phyloP scores from a whole-genome alignment of 208 protist genomes.

The Leishmania tarentolae region DNA sequence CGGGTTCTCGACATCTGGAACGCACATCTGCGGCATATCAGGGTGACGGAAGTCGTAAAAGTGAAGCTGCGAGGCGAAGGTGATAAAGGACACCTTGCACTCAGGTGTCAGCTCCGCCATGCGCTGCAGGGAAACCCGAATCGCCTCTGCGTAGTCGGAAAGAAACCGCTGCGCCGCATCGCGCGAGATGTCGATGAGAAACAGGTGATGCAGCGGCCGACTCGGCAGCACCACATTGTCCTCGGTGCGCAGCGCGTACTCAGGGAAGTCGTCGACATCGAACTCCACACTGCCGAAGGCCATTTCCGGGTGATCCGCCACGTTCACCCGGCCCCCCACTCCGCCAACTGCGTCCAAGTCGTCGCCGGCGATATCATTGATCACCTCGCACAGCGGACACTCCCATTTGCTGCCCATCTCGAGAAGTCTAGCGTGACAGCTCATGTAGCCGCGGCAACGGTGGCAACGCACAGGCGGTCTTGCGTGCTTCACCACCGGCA shows the following conservation, averaged over 20 bases:
- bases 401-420: slow-evolving; percentile 88
- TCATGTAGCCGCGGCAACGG: slow-evolving; percentile 94
- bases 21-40: slow-evolving; percentile 75
- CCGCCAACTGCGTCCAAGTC: slow-evolving; percentile 91
- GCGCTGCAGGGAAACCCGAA: slow-evolving; percentile 59
- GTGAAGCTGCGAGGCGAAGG: slow-evolving; percentile 85
- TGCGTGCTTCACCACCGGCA: slow-evolving; percentile 62
- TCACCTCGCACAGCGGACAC: slow-evolving; percentile 90
- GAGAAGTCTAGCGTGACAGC: slow-evolving; percentile 80
- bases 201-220: slow-evolving; percentile 84
- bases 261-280: slow-evolving; percentile 78
- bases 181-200: slow-evolving; percentile 82
- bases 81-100: slow-evolving; percentile 88
- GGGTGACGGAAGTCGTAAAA: slow-evolving; percentile 90
- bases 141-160: slow-evolving; percentile 68
- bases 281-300: slow-evolving; percentile 83
- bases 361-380: slow-evolving; percentile 66
- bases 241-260: slow-evolving; percentile 72
- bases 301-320: slow-evolving; percentile 65
- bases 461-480: slow-evolving; percentile 90
- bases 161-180: slow-evolving; percentile 66
- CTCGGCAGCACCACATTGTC: slow-evolving; percentile 49
- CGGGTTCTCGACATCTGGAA: slow-evolving; percentile 84
- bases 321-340: slow-evolving; percentile 65
- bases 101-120: slow-evolving; percentile 76